Base-by-base conservation (phyloP, 306 rosid species). In the Vigna reflexopilosa region DNA sequence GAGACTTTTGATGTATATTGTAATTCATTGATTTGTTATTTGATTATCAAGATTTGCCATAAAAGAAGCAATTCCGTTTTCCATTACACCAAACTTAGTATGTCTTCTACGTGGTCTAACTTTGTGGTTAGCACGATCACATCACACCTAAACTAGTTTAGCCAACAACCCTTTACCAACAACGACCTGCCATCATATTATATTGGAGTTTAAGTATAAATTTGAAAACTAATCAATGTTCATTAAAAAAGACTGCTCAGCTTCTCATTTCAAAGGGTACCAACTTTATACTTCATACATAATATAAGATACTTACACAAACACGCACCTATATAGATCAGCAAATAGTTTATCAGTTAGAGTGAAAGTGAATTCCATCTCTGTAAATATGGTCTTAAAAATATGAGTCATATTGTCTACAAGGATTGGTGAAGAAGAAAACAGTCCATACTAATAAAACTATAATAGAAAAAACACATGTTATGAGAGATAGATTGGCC, bases 101-200 rank as follows among this genome's bases (percentile, higher is more conserved):
- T 63, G 67, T 40, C 28, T 69, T 75, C 11, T 28, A 52, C 11
- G 15, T 83, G 70, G 62, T 79, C 75, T 67, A 75, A 67, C 55
- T 22, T 75, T 75, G 79, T 79, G 64, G 75, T 83, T 83, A 79
- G 54, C 75, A 80, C 55, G 81, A 79, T 70, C 42, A 67, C 68
- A 70, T 70, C 81, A 38, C 58, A 85, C 85, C 81, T 77, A 78
- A 73, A 78, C 88, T 68, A 62, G 80, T 81, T 85, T 78, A 74
- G 78, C 73, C 85, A 84, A 80, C 85, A 84, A 84, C 67, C 80
- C 77, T 78, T 63, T 44, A 82, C 81, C 72, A 73, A 79, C 40
- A 68, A 54, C 24, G 30, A 81, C 81, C 84, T 72, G 54, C 72
- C 83, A 85, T 85, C 76, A 78, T 19, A 59, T 19, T 69, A 63